Evolutionary conservation across 352 stramenopile species (phyloP), one percentile per base, ranked within the genome.

Genomic region (Phytophthora sojae): DNA sequence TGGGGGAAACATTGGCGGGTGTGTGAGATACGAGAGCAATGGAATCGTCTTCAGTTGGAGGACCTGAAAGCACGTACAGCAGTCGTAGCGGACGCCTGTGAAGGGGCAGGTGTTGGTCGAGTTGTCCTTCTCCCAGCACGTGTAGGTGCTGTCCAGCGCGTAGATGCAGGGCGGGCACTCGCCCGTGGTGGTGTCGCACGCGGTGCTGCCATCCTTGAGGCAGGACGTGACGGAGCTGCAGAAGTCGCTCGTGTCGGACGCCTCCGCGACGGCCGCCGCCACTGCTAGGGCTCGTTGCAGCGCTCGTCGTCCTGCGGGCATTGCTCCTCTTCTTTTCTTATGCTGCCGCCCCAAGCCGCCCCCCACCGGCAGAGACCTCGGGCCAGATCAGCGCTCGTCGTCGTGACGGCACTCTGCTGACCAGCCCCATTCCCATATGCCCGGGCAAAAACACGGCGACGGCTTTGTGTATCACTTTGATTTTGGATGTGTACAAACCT

Each of bases 161-260:
- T 88, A 92, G 57, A 93, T 83, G 66, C 85, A 93, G 2, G 85
- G 83, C 61, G 85, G 85, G 23, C 85, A 93, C 5, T 77, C 50
- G 53, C 71, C 74, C n/a, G 63, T 80, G 62, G 64, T 79, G 15
- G 73, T 79, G 52, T 76, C 59, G 50, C 76, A 83, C 59, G 56
- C 57, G 44, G 54, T 64, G 57, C 61, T 75, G 35, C 76, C 76
- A 32, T 83, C 73, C 58, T 77, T 71, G 52, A 83, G 76, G 57
- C 76, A 83, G 37, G 69, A 79, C 29, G 57, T 72, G 30, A 83
- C 71, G 39, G 69, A 79, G 56, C 61, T 76, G 58, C 76, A 83
- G 53, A 83, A 81, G 32, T 73, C 61, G 63, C 56, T 76, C 12
- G 71, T 76, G 55, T 79, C 73, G 7, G 71, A 77, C 3, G 64